phyloP scores from a whole-genome alignment of 2,329 filamentous ascomycete species.

The Pseudogymnoascus sp. region DNA sequence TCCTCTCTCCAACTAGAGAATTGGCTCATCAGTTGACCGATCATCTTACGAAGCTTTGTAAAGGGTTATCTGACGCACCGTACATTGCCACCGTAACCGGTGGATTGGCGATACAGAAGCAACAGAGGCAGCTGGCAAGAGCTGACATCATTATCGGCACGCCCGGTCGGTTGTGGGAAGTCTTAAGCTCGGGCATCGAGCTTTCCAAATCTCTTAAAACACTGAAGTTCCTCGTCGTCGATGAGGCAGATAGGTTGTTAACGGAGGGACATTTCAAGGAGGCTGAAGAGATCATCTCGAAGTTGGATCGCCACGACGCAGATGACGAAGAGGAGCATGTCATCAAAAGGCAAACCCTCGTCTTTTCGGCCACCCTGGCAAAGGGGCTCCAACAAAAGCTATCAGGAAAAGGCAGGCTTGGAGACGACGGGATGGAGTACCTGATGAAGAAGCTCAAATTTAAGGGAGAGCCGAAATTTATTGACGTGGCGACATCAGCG shows the following conservation, averaged over 20 bases:
- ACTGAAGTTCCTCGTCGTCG: conserved; percentile 77
- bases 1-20: conserved; percentile 87
- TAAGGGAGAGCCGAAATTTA: conserved; percentile 74
- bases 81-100: conserved; percentile 86
- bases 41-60: conserved; percentile 70
- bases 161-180: conserved; percentile 88
- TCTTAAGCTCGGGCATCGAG: conserved; percentile 67
- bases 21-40: conserved; percentile 83
- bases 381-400: conserved; percentile 87
- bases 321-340: conserved; percentile 37
- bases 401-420: conserved; percentile 56
- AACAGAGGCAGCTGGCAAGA: conserved; percentile 72
- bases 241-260: conserved; percentile 87
- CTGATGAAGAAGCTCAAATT: conserved; percentile 86
- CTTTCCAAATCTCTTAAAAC: conserved; percentile 62
- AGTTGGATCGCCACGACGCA: conserved; percentile 59
- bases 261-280: conserved; percentile 95
- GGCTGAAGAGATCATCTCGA: conserved; percentile 75
- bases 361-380: conserved; percentile 95
- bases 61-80: conserved; percentile 49
- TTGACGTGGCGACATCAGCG: conserved; percentile 85
- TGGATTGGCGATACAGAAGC: conserved; percentile 89
- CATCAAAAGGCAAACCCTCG: conserved; percentile 68
- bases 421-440: conserved; percentile 84
- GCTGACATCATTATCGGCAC: conserved; percentile 93